These are phyloP conservation scores for Nakazawaea holstii DNA, from an alignment of 805 yeast genomes.

Conservation along the genomic window DNA sequence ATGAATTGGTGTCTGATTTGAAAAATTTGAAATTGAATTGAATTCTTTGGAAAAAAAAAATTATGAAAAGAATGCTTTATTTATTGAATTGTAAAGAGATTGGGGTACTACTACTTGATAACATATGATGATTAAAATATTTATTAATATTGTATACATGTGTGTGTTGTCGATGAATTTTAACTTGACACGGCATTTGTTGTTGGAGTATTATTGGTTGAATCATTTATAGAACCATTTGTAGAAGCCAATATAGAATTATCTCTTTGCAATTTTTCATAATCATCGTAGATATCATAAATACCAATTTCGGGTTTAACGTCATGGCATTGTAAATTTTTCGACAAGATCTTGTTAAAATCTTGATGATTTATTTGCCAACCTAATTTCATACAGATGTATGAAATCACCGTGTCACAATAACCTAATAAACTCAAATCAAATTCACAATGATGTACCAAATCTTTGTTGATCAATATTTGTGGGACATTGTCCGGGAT, in stretches of 20 bases:
- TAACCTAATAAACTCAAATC: slow-evolving; percentile 73
- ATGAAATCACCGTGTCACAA: slow-evolving; percentile 78
- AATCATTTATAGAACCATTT: too few species aligned
- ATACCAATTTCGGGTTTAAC: slow-evolving; percentile 28
- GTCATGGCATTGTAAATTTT: slow-evolving; percentile 23
- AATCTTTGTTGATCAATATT: slow-evolving; percentile 71
- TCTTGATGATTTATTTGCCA: slow-evolving; percentile 61
- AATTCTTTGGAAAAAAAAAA: too few species aligned
- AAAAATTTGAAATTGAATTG: slow-evolving; percentile 5
- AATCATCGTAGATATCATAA: slow-evolving; percentile 24
- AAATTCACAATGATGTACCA: slow-evolving; percentile 70
- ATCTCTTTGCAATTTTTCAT: slow-evolving; percentile 14
- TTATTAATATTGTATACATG: too few species aligned
- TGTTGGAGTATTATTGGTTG: too few species aligned
- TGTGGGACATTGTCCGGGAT: slow-evolving; percentile 76
- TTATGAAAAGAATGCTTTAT: too few species aligned
- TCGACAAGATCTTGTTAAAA: slow-evolving; percentile 30
- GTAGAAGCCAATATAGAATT: background rate
- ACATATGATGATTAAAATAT: too few species aligned
- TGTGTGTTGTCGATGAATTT: too few species aligned
- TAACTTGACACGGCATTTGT: too few species aligned
- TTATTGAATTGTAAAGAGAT: too few species aligned
- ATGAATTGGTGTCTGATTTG: slow-evolving; percentile 7
- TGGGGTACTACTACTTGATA: too few species aligned
- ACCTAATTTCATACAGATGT: slow-evolving; percentile 48